phyloP scores from a whole-genome alignment of 257 asterid species.

The Ophiorrhiza pumila region DNA sequence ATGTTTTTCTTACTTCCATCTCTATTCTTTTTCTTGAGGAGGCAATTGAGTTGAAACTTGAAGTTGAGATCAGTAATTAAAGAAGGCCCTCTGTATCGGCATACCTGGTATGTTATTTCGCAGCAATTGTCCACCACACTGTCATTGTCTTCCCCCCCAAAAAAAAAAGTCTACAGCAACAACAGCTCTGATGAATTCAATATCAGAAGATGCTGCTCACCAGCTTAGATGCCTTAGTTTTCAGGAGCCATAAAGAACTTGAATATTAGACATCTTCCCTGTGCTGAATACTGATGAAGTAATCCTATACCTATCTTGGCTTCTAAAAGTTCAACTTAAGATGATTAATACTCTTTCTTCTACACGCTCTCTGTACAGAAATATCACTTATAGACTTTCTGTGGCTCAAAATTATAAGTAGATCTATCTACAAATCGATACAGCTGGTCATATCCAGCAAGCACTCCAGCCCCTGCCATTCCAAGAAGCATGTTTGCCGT shows the following conservation, averaged over 20 bases:
- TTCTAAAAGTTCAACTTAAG: conserved; percentile 2
- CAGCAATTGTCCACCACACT: not conserved
- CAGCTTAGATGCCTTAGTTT: not conserved
- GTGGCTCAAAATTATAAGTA: conserved; percentile 44
- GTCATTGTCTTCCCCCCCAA: not conserved
- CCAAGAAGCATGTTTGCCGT: conserved; percentile 88
- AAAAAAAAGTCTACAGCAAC: conserved; percentile 1
- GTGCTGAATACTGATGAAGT: not conserved
- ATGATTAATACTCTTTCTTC: conserved; percentile 1
- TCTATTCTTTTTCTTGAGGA: not conserved
- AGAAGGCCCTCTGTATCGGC: not conserved
- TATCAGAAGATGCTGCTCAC: not conserved
- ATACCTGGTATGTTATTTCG: conserved; percentile 7
- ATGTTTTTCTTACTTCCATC: conserved; percentile 3
- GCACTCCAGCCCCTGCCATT: conserved; percentile 96
- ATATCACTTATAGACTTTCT: conserved; percentile 48
- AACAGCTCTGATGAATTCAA: not conserved
- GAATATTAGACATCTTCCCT: too few relatives aligned
- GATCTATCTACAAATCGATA: conserved; percentile 57
- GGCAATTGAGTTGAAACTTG: not conserved
- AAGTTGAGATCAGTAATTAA: not conserved
- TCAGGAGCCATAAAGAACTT: not conserved
- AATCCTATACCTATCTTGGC: not conserved
- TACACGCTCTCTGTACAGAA: not conserved
- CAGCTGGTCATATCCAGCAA: conserved; percentile 90